Evolutionary conservation across 163 green algal species (phyloP).

Genomic region (Trebouxia gelatinosa): DNA sequence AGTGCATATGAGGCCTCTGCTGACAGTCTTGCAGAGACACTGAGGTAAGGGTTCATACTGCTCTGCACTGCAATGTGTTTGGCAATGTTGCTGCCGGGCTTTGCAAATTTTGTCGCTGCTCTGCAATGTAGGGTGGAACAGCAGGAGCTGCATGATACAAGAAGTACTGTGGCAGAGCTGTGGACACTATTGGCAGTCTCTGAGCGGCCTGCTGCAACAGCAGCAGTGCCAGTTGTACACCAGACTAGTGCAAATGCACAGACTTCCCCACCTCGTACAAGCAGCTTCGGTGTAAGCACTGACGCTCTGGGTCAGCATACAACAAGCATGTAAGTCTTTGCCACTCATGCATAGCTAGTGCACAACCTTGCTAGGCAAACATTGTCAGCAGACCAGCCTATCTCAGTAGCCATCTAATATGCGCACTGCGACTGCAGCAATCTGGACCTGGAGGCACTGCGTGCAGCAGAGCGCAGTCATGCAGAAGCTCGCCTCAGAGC

Average conservation of each 20-base stretch:
- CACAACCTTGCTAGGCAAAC: too few species aligned
- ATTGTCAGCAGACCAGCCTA: background rate
- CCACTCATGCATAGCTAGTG: background rate
- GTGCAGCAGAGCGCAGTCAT: slow-evolving; percentile 12
- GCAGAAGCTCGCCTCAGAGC: slow-evolving; percentile 7
- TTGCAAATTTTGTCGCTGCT: too few species aligned
- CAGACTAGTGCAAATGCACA: background rate
- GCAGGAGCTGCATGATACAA: slow-evolving; percentile 1
- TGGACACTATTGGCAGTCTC: background rate
- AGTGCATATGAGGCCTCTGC: too few species aligned
- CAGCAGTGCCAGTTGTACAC: background rate
- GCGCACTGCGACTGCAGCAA: background rate
- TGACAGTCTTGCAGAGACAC: too few species aligned
- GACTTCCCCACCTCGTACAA: background rate
- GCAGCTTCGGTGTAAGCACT: too few species aligned
- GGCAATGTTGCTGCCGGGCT: too few species aligned
- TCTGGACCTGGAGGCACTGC: slow-evolving; percentile 21
- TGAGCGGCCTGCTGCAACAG: too few species aligned
- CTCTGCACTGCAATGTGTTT: too few species aligned
- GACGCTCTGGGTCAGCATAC: too few species aligned
- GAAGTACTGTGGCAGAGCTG: slow-evolving; percentile 13
- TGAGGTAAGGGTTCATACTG: too few species aligned
- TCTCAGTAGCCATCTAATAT: background rate
- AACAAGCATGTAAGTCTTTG: slow-evolving; percentile 8
- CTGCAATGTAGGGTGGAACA: slow-evolving; percentile 19